Percentiles rank a stretch among this genome's conserved stretches.
These are phyloP conservation scores for Wickerhamiella allomyrinae DNA, from an alignment of 805 yeast species.

Conservation along the genomic window DNA sequence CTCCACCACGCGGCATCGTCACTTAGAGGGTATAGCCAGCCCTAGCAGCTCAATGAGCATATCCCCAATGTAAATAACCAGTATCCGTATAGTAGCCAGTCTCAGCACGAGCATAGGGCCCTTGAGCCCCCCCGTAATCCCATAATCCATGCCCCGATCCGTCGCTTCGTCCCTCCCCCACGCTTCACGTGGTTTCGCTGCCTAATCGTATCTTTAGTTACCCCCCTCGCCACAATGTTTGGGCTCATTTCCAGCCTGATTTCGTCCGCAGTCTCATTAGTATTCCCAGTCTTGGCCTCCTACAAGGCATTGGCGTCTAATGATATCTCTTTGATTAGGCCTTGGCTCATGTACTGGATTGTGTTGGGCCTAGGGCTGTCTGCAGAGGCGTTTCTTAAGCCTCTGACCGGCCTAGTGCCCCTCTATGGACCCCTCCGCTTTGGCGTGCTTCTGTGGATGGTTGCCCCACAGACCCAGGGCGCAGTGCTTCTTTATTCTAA, in stretches of 20 bases:
- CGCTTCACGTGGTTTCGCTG: no score
- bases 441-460: conserved; percentile 44
- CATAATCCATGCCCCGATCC: no score
- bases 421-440: conserved; percentile 37
- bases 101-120: no score
- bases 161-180: no score
- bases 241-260: conserved; percentile 9
- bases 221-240: conserved; percentile 10
- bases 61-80: no score
- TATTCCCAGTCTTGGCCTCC: conserved; percentile 48
- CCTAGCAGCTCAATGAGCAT: no score
- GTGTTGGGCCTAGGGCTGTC: conserved; percentile 33
- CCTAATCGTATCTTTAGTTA: neutral
- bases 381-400: conserved; percentile 30
- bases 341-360: conserved; percentile 55
- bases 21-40: no score
- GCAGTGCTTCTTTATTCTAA: conserved; percentile 29
- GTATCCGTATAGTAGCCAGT: no score
- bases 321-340: conserved; percentile 26
- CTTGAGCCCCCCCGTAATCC: no score
- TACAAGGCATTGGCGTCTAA: conserved; percentile 39
- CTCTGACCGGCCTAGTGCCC: conserved; percentile 39
- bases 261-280: conserved; percentile 28
- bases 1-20: no score
- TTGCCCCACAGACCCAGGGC: conserved; percentile 37